Base-by-base conservation (phyloP, 2,329 filamentous ascomycete genomes). In the Sporothrix inflata region DNA sequence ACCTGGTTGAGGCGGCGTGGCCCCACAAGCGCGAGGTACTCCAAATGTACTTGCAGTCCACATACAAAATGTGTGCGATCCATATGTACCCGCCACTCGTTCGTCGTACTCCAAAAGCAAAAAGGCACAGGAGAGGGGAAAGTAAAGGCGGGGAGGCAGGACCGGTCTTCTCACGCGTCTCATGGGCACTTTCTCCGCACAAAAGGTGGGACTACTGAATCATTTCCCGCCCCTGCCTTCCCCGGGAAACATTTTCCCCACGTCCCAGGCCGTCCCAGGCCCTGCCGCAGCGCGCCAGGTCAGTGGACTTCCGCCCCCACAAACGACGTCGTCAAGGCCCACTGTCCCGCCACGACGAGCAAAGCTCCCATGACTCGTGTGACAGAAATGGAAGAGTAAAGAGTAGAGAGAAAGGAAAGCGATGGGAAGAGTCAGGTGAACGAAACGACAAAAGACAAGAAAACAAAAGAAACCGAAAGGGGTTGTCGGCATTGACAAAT, bases 201-300 rank as follows among this genome's bases (percentile, higher is more conserved):
- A 60, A 60, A 24, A n/a, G 19, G 34, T 27, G 47, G 45, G 27
- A 16, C 47, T 11, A 57, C 27, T 71, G 69, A 71, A 42, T 71
- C 69, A 71, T 42, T 66, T 51, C 19, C 69, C 69, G 57, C 21
- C 4, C 47, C 30, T 42, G 16, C 30, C 47, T 55, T 53, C 57
- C 34, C 57, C 69, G 69, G 69, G 61, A 65, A 71, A 71, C 69
- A 53, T 71, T 71, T 71, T 67, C 69, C 69, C 69, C 69, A 53
- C 57, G 69, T 42, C 27, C 40, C 61, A 47, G 38, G 61, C 40
- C 9, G n/a, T 24, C 21, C 19, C 19, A n/a, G n/a, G n/a, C n/a
- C n/a, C n/a, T n/a, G n/a, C n/a, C n/a, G n/a, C 19, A 63, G 8
- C 16, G 24, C 45, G 12, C 30, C 27, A 34, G 24, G 53, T 38